phyloP scores from a whole-genome alignment of 768 basidiomycete species.

The Boletus rubropictus region DNA sequence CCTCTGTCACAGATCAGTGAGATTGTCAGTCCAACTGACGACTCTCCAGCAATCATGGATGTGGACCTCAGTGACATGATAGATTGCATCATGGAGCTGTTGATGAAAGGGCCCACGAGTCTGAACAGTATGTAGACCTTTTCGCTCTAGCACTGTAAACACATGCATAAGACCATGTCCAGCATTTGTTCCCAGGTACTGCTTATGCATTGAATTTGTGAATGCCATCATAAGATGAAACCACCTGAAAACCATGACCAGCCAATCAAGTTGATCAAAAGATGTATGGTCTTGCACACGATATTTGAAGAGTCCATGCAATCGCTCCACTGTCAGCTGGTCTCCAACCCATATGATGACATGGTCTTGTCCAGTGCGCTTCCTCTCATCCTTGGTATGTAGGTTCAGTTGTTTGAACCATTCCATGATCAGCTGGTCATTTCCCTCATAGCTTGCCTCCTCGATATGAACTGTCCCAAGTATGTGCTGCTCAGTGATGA shows the following conservation, averaged over 20 bases:
- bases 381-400: constrained; percentile 21
- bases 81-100: constrained; percentile 1
- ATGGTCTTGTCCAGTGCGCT: constrained; percentile 14
- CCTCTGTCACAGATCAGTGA: background rate
- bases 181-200: too few species aligned
- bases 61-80: background rate
- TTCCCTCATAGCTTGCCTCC: constrained; percentile 39
- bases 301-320: constrained; percentile 33
- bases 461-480: constrained; percentile 33
- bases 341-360: constrained; percentile 34
- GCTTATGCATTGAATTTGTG: too few species aligned
- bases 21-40: background rate
- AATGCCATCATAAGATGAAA: too few species aligned
- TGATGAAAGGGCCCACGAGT: background rate
- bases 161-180: too few species aligned
- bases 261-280: too few species aligned
- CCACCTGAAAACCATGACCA: too few species aligned
- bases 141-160: background rate
- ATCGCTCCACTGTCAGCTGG: constrained; percentile 35
- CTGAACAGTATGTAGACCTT: background rate
- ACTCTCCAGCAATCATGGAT: background rate
- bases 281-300: background rate
- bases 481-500: constrained; percentile 31
- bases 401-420: too few species aligned
- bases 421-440: constrained; percentile 22